Evolutionary conservation across 805 yeast species (phyloP).

Genomic region (Ogataea philodendri): DNA sequence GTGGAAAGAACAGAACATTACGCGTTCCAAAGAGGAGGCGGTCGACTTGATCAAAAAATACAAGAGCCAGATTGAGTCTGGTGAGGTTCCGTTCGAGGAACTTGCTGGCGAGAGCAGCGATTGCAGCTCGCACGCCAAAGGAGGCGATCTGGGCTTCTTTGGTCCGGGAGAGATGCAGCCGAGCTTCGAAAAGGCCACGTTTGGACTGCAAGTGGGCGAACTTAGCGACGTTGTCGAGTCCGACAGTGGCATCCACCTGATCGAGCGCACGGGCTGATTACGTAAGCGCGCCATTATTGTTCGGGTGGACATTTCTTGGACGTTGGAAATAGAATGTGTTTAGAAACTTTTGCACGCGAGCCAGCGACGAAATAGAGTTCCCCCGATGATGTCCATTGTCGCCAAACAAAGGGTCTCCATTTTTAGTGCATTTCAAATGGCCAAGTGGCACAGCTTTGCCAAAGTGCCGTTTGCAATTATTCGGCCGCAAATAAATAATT

Average conservation of each 20-base stretch:
- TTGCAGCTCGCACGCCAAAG: constrained; percentile 79
- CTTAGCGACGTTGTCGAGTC: constrained; percentile 80
- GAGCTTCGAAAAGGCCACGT: constrained; percentile 84
- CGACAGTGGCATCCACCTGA: constrained; percentile 86
- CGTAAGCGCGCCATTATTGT: constrained; percentile 6
- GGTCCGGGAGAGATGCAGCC: constrained; percentile 95
- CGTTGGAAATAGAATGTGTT: too few relatives aligned
- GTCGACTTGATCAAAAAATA: constrained; percentile 56
- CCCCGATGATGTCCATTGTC: too few relatives aligned
- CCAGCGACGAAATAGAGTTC: too few relatives aligned
- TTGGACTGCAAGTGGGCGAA: constrained; percentile 77
- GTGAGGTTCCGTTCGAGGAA: constrained; percentile 63
- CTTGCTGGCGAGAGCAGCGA: constrained; percentile 84
- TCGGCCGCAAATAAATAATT: constrained; percentile 7
- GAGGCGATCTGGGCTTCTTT: constrained; percentile 91
- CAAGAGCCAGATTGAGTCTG: constrained; percentile 57
- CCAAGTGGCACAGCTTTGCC: too few relatives aligned
- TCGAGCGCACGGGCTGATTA: constrained; percentile 73
- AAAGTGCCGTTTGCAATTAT: constrained; percentile 7
- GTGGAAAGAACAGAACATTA: constrained; percentile 75
- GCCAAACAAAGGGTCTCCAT: too few relatives aligned
- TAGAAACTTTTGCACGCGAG: too few relatives aligned
- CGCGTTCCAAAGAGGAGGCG: constrained; percentile 83
- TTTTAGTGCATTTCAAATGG: too few relatives aligned
- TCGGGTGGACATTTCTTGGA: too few relatives aligned